Evolutionary conservation across 306 rosid genomes (phyloP), one percentile per base, ranked within the genome.

Genomic region (Senna tora): DNA sequence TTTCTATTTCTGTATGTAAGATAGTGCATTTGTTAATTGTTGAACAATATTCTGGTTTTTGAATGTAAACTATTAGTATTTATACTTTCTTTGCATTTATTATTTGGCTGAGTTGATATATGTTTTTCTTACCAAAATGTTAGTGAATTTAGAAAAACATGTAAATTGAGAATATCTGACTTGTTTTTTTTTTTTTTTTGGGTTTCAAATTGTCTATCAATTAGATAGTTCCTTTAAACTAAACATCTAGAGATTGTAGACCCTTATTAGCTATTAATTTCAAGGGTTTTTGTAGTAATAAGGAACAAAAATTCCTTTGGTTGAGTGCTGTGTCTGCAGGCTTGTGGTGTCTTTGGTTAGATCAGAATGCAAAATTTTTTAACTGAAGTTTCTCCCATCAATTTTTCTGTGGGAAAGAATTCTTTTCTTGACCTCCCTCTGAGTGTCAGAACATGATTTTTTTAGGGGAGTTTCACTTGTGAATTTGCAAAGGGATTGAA

Each of bases 11-110:
- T 28, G 45, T 49, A 16, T 16, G 50, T 52, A 22, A 33, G 53
- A 20, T 28, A 50, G 51, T 68, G 30, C 38, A 21, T 45, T 74
- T 61, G 39, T 5, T 36, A 36, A 25, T 25, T 25, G 60, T 67
- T n/a, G 41, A 14, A 45, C 22, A 13, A 1, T 10, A 43, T 45
- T 25, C 17, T 2, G 70, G 55, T 45, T 25, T 3, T 2, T 25
- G 4, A 7, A 20, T 59, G 17, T 63, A 25, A 11, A 19, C 30
- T 21, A 20, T 13, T 41, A 25, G 30, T 25, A 25, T 25, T 25
- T 25, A 25, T 36, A 1, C 39, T 36, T 36, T 36, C 7, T 52
- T 33, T n/a, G 8, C 19, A 28, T 55, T 52, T 14, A 25, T 30
- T 55, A 25, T 65, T 66, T 42, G 38, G 7, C 8, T 64, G 5